These are phyloP conservation scores for Cryptococcus sp. DNA, from an alignment of 1,284 basidiomycete genomes.

Conservation along the genomic window DNA sequence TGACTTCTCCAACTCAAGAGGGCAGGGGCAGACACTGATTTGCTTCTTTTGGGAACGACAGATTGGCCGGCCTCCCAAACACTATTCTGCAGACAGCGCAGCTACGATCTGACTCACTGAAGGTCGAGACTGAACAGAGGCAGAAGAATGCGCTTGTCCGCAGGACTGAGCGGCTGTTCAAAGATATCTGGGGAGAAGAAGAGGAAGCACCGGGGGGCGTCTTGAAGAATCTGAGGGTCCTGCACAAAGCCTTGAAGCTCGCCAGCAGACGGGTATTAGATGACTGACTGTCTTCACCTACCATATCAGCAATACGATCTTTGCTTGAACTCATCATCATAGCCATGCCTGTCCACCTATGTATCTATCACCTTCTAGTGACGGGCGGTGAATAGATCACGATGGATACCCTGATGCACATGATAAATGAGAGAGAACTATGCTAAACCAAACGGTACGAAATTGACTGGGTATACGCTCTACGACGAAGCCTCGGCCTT, in stretches of 20 bases:
- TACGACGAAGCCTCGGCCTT: conserved; percentile 6
- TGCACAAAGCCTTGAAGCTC: conserved; percentile 11
- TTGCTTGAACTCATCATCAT: not conserved
- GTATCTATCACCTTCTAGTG: not conserved
- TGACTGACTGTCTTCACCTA: no score
- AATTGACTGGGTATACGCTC: not conserved
- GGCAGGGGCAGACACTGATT: not conserved
- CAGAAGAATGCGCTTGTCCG: conserved; percentile 16
- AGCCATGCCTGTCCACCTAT: not conserved
- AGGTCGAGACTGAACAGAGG: conserved; percentile 39
- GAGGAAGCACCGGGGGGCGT: not conserved
- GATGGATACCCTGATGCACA: not conserved
- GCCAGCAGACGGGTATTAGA: not conserved
- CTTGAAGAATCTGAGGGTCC: conserved; percentile 7
- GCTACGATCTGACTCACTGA: conserved; percentile 59
- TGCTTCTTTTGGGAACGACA: not conserved
- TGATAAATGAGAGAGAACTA: no score
- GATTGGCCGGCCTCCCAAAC: conserved; percentile 72
- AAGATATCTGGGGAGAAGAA: not conserved
- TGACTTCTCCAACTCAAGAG: not conserved
- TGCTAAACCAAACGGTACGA: not conserved
- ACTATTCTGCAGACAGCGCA: conserved; percentile 62
- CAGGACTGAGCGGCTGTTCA: conserved; percentile 18
- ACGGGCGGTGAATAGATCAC: not conserved
- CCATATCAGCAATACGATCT: not conserved